Conservation (phyloP, 2,329 filamentous ascomycete genomes). For the Fusarium sp. region DNA sequence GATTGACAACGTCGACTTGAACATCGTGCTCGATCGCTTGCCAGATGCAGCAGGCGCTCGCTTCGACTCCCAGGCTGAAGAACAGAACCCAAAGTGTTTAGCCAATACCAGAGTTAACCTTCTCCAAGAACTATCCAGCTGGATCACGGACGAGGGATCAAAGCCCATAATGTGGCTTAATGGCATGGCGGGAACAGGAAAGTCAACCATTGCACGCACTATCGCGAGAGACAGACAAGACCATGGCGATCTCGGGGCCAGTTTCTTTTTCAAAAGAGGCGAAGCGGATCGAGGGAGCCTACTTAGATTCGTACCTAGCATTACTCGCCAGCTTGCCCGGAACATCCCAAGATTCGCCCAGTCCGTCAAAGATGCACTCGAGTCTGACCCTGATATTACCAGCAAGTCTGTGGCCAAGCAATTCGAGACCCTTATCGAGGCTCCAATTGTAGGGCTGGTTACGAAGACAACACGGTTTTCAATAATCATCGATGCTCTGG, state of each 20-base stretch:
- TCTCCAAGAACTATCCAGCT: not conserved
- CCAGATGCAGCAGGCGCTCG: conserved; percentile 30
- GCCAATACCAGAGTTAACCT: conserved; percentile 44
- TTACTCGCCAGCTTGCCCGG: not conserved
- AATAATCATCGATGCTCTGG: not conserved
- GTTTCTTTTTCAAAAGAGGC: conserved; percentile 59
- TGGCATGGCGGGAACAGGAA: conserved; percentile 1
- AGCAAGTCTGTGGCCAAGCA: not conserved
- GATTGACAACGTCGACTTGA: rapidly evolving
- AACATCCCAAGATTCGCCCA: rapidly evolving
- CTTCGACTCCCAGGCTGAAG: conserved; percentile 53
- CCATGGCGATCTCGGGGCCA: conserved; percentile 42
- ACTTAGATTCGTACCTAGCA: rapidly evolving
- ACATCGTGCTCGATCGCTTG: rapidly evolving
- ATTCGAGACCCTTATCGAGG: not conserved
- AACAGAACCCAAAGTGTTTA: conserved; percentile 49
- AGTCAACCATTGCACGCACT: conserved; percentile 49
- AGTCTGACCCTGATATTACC: rapidly evolving
- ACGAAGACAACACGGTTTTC: rapidly evolving
- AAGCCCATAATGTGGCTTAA: not conserved
- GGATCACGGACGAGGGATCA: not conserved
- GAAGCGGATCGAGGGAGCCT: conserved; percentile 14
- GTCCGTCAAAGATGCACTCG: rapidly evolving
- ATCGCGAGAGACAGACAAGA: conserved; percentile 47
- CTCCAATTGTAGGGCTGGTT: rapidly evolving